These are phyloP conservation scores for Megacollybia marginata DNA, from an alignment of 768 basidiomycete genomes.

Conservation along the genomic window DNA sequence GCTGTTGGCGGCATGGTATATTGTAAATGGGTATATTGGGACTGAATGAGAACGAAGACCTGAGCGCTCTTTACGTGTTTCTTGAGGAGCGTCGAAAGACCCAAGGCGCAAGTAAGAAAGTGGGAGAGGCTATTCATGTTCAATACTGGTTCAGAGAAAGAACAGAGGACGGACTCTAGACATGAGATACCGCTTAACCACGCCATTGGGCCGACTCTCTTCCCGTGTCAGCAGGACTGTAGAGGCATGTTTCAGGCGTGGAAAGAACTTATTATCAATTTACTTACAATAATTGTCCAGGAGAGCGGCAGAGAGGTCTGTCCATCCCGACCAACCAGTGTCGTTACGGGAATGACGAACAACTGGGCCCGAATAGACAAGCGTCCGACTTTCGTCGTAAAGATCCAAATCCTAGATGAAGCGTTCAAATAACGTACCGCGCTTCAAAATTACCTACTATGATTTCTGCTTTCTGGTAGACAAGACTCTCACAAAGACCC, in stretches of 20 bases:
- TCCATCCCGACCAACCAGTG: constrained; percentile 58
- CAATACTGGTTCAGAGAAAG: not conserved
- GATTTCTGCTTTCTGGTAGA: constrained; percentile 74
- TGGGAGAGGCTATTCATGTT: constrained; percentile 59
- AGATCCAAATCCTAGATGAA: constrained; percentile 69
- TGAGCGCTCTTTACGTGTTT: constrained; percentile 53
- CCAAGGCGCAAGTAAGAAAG: constrained; percentile 72
- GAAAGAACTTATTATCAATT: not conserved
- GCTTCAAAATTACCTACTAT: constrained; percentile 43
- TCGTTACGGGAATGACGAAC: constrained; percentile 57
- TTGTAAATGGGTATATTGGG: constrained; percentile 66
- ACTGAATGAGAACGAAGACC: constrained; percentile 48
- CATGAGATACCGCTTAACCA: constrained; percentile 44
- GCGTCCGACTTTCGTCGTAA: constrained; percentile 64
- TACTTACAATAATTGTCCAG: constrained; percentile 72
- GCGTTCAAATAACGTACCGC: not conserved
- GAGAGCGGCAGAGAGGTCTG: constrained; percentile 55
- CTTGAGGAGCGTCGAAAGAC: constrained; percentile 50
- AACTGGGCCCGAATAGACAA: constrained; percentile 62
- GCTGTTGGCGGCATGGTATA: constrained; percentile 61
- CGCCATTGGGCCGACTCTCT: constrained; percentile 43
- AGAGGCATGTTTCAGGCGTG: not conserved
- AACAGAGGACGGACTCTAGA: constrained; percentile 47
- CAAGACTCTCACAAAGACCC: constrained; percentile 68
- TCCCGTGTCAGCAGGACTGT: constrained; percentile 64